These are phyloP conservation scores for Dillenia turbinata DNA, from an alignment of 164 flowering plant genomes.

Conservation along the genomic window DNA sequence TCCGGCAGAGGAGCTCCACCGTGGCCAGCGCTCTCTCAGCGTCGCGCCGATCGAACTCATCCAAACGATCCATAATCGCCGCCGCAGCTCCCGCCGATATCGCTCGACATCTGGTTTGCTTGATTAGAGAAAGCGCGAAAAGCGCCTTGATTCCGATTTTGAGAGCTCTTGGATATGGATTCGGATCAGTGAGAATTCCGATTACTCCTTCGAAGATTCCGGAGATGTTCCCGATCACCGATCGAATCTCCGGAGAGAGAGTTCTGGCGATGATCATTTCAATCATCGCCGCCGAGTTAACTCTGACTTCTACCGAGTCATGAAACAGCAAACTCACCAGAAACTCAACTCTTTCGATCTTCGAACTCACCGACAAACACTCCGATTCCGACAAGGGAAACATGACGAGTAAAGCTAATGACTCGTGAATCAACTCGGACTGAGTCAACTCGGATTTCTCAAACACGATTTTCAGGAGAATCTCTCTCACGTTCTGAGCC, in stretches of 20 bases:
- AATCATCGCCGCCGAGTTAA: constrained; percentile 71
- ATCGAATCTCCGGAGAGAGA: constrained; percentile 54
- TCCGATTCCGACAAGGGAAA: constrained; percentile 52
- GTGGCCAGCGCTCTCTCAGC: constrained; percentile 88
- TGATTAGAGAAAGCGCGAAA: constrained; percentile 71
- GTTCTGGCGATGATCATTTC: constrained; percentile 56
- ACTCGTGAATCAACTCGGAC: constrained; percentile 51
- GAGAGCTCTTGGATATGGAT: constrained; percentile 50
- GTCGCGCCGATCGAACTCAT: constrained; percentile 77
- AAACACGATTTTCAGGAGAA: constrained; percentile 36
- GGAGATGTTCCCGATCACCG: constrained; percentile 37
- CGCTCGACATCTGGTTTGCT: constrained; percentile 64
- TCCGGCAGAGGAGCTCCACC: constrained; percentile 76
- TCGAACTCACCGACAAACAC: constrained; percentile 44
- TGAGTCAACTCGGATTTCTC: constrained; percentile 10
- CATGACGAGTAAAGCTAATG: constrained; percentile 59
- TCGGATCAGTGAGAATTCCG: constrained; percentile 37
- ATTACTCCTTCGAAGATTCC: constrained; percentile 61
- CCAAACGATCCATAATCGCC: constrained; percentile 50
- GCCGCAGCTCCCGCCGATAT: constrained; percentile 71
- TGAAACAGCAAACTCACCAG: constrained; percentile 47
- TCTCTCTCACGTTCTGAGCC: constrained; percentile 30
- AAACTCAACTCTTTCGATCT: constrained; percentile 34
- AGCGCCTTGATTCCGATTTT: constrained; percentile 64
- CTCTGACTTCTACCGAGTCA: constrained; percentile 56